phyloP scores from a whole-genome alignment of 2,329 filamentous ascomycete species.

The Scleromitrula shiraiana region DNA sequence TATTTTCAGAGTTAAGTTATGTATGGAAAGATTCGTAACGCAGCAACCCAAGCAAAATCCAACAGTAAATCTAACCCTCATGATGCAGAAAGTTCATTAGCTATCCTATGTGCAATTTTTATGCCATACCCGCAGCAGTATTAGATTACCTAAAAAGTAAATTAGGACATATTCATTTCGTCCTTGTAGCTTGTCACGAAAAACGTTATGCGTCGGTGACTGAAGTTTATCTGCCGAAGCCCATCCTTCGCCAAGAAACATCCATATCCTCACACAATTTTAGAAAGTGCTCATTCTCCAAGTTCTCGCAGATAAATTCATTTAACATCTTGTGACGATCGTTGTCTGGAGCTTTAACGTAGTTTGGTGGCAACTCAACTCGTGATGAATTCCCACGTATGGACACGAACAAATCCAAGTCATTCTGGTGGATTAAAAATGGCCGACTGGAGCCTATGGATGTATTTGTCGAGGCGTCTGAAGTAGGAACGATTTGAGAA shows the following conservation, averaged over 20 bases:
- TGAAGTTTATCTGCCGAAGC: constrained; percentile 32
- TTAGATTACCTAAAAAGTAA: neutral
- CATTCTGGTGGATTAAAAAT: neutral
- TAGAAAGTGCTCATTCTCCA: constrained; percentile 41
- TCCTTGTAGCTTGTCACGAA: neutral
- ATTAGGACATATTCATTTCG: neutral
- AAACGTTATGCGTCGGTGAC: neutral
- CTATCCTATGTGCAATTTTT: too few species aligned
- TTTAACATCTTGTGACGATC: constrained; percentile 37
- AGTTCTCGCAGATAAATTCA: constrained; percentile 41
- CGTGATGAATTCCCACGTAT: neutral
- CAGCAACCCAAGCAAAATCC: neutral
- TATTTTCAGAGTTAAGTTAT: too few species aligned
- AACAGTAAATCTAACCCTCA: neutral
- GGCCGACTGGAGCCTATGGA: neutral
- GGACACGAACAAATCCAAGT: neutral
- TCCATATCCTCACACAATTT: constrained; percentile 43
- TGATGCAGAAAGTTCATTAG: too few species aligned
- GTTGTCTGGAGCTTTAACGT: constrained; percentile 28
- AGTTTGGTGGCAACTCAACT: neutral
- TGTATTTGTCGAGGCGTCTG: neutral
- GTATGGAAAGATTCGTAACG: neutral
- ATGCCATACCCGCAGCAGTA: too few species aligned
- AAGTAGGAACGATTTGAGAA: neutral
- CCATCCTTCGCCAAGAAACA: constrained; percentile 39